Evolutionary conservation across 352 stramenopile genomes (phyloP).

Genomic region (Phytophthora colocasiae): DNA sequence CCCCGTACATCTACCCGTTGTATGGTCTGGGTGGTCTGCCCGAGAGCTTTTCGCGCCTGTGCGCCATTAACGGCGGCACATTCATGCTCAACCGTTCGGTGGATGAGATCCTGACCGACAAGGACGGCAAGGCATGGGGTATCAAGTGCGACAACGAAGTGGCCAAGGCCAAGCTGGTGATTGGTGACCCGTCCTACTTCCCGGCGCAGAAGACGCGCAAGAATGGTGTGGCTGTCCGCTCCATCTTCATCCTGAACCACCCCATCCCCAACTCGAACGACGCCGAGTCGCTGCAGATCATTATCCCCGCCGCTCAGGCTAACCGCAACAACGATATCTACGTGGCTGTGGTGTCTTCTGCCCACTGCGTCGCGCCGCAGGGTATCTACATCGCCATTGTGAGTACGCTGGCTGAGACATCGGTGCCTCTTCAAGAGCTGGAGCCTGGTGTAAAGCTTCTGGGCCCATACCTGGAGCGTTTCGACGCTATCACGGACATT

Average conservation of each 20-base stretch:
- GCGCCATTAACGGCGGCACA: conserved; percentile 98
- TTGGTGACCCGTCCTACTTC: conserved; percentile 99
- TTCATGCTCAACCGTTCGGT: conserved; percentile 99
- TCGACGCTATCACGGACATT: conserved; percentile 96
- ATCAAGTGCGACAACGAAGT: conserved; percentile 94
- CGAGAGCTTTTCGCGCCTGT: conserved; percentile 99
- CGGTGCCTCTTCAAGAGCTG: conserved; percentile 96
- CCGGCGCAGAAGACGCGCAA: conserved; percentile 91
- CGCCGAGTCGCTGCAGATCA: conserved; percentile 98
- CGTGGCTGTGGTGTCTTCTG: conserved; percentile 95
- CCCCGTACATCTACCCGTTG: conserved; percentile 99
- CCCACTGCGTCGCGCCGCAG: conserved; percentile 94
- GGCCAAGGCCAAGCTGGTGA: conserved; percentile 97
- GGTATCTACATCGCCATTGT: conserved; percentile 99
- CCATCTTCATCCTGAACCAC: conserved; percentile 99
- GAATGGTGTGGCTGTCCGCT: conserved; percentile 96
- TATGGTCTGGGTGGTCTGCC: conserved; percentile 98
- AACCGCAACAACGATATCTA: conserved; percentile 98
- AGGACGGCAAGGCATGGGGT: conserved; percentile 94
- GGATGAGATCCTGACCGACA: conserved; percentile 94
- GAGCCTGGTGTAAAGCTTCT: conserved; percentile 95
- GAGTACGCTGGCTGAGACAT: conserved; percentile 97
- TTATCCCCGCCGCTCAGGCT: conserved; percentile 97
- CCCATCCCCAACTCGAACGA: conserved; percentile 97
- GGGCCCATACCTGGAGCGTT: conserved; percentile 96